A percentile compares a stretch with the other conserved stretches of the same genome.
Conservation (phyloP, 306 rosid genomes). For the Vicia sativa region DNA sequence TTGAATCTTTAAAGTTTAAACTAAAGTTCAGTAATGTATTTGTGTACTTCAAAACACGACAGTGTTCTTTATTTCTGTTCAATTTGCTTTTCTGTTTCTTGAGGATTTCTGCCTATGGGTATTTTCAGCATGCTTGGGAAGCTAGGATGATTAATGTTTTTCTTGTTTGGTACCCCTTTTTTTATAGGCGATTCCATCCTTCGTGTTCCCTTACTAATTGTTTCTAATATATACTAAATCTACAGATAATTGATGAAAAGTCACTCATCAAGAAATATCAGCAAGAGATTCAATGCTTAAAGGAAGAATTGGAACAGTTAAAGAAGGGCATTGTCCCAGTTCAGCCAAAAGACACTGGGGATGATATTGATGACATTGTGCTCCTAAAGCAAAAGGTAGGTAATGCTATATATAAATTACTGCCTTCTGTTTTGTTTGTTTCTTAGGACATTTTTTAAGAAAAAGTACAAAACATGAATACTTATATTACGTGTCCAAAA, state of each 20-base stretch:
- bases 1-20: no score
- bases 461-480: slow-evolving; percentile 14
- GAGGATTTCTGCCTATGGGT: not conserved
- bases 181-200: slow-evolving; percentile 22
- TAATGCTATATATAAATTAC: slow-evolving; percentile 37
- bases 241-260: slow-evolving; percentile 98
- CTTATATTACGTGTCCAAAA: slow-evolving; percentile 20
- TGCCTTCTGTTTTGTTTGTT: slow-evolving; percentile 23
- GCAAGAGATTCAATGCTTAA: slow-evolving; percentile 82
- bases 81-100: not conserved
- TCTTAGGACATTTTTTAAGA: not conserved
- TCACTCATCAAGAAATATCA: slow-evolving; percentile 98
- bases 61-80: no score
- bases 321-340: slow-evolving; percentile 77
- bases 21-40: no score
- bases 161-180: slow-evolving; percentile 15
- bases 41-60: no score
- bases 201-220: slow-evolving; percentile 15
- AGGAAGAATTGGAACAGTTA: slow-evolving; percentile 89
- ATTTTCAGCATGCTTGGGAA: slow-evolving; percentile 19
- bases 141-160: not conserved
- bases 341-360: slow-evolving; percentile 73
- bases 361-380: slow-evolving; percentile 69
- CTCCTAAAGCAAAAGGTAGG: slow-evolving; percentile 95
- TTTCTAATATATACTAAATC: slow-evolving; percentile 22